A percentile compares a stretch with the other conserved stretches of the same genome.
phyloP scores from a whole-genome alignment of 306 rosid genomes.

The Sphenostylis stenocarpa region DNA sequence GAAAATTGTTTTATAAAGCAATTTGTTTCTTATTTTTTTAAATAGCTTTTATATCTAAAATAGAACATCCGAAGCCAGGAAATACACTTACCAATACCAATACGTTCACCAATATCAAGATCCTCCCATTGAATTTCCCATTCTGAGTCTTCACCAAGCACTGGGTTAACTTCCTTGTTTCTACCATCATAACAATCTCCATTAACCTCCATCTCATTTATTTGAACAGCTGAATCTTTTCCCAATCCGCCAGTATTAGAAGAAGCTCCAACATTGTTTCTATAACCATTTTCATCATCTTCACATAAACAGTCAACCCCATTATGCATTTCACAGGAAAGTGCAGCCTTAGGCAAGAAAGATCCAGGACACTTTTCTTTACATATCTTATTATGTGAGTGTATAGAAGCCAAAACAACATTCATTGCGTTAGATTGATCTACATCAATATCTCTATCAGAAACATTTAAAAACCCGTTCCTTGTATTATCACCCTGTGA shows the following conservation, averaged over 20 bases:
- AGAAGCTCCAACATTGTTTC: constrained; percentile 39
- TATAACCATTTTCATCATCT: constrained; percentile 43
- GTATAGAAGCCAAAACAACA: constrained; percentile 32
- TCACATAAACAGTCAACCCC: constrained; percentile 34
- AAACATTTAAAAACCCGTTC: constrained; percentile 43
- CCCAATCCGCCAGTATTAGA: constrained; percentile 35
- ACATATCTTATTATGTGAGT: constrained; percentile 33
- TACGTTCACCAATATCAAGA: constrained; percentile 96
- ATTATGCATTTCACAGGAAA: constrained; percentile 34
- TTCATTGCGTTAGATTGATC: constrained; percentile 23
- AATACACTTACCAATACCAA: constrained; percentile 88
- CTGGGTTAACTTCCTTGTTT: constrained; percentile 50
- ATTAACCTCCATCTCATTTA: constrained; percentile 38
- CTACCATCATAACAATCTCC: constrained; percentile 44
- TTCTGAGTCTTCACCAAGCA: constrained; percentile 72
- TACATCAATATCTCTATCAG: constrained; percentile 32
- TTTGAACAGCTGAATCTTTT: constrained; percentile 42
- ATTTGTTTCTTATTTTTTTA: no score
- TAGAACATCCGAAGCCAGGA: no score
- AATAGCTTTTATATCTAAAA: no score
- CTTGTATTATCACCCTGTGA: constrained; percentile 34
- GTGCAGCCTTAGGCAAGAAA: constrained; percentile 27
- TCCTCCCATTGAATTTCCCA: constrained; percentile 99
- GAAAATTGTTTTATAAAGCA: neutral
- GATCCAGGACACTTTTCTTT: constrained; percentile 44